Evolutionary conservation across 495 filamentous ascomycete species (phyloP), one percentile per base, ranked within the genome.

Genomic region (Tuber borchii): DNA sequence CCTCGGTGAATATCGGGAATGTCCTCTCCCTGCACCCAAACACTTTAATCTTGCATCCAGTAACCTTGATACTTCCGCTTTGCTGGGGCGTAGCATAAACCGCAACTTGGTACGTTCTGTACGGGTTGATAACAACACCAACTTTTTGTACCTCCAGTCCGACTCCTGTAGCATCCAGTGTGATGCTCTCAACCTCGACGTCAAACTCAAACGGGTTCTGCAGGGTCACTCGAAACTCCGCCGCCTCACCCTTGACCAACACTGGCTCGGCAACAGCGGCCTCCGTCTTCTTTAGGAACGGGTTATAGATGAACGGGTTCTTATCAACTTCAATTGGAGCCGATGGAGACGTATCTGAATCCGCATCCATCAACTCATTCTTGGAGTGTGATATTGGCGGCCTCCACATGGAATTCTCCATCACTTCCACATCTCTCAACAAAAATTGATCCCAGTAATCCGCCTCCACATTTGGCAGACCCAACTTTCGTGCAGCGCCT

Each of bases 391-490:
- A 87, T 76, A 92, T 88, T 26, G 94, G 90, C n/a, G 87, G 87
- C 77, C 85, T 85, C 31, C 85, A 85, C 46, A 86, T 84, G 69
- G 85, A 83, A 45, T 88, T 84, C 42, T 89, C 85, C 39, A 89
- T 86, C 40, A 95, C 83, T 70, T 92, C 89, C 45, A 99, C 87
- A 77, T 90, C 93, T 45, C 95, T 89, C 61, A 99, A 87, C 0
- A 99, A 87, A 81, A 99, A 98, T 70, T 95, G 92, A 83, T 99
- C 95, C 95, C 95, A 99, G 81, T 97, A 99, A 73, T 95, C 91
- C 26, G 92, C 93, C 74, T 91, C 87, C 69, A 95, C 82, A 74
- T 90, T 82, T 7, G 86, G 83, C 3, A 93, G 83, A 1, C 94
- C 93, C 48, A 97, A 85, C 75, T 91, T 91, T 79, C 88, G 88